Percentiles rank a stretch among this genome's conserved stretches.
Evolutionary conservation across 1,284 basidiomycete genomes (phyloP).

Genomic region (Mrakiaceae sp.): DNA sequence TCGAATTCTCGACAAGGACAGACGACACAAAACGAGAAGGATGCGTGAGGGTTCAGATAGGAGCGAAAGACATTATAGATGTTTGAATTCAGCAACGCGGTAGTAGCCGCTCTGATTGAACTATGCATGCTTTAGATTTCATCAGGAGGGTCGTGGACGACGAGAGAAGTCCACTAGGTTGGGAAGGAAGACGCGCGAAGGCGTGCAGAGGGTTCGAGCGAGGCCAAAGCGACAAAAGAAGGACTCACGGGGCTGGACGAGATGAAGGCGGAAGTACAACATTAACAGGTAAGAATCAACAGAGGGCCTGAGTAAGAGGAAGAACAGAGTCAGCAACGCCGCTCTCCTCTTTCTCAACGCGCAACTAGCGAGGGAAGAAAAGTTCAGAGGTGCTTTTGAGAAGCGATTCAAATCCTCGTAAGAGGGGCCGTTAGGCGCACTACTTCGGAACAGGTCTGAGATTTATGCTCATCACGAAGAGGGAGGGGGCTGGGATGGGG

Average conservation of each 20-base stretch:
- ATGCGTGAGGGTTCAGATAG: constrained; percentile 55
- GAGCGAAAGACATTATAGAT: constrained; percentile 81
- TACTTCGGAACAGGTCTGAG: constrained; percentile 4
- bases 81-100: constrained; percentile 53
- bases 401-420: too few species aligned
- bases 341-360: too few species aligned
- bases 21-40: not conserved
- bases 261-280: too few species aligned
- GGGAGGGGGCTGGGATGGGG: not conserved
- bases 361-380: too few species aligned
- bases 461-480: not conserved
- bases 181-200: not conserved
- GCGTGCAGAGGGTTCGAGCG: too few species aligned
- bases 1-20: too few species aligned
- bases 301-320: not conserved
- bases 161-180: not conserved
- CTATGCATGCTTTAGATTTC: constrained; percentile 61
- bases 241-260: too few species aligned
- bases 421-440: too few species aligned
- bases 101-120: constrained; percentile 65
- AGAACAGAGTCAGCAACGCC: too few species aligned
- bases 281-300: not conserved
- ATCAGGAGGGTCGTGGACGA: constrained; percentile 25
- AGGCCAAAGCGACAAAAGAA: too few species aligned
- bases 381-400: too few species aligned